Conservation (phyloP, 2,329 filamentous ascomycete species). For the Cladosporium sp. region DNA sequence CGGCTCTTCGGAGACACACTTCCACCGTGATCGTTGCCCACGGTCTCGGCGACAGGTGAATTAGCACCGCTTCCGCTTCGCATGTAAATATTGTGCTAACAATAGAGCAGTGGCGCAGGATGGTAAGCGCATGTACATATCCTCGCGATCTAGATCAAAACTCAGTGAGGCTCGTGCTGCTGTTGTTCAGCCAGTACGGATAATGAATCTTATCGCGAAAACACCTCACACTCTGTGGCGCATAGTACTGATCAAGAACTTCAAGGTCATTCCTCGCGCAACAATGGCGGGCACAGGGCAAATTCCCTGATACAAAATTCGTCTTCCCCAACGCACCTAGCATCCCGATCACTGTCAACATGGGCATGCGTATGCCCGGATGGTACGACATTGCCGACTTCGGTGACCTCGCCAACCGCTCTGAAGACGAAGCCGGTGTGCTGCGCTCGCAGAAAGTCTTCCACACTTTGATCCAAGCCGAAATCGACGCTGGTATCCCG, state of each 20-base stretch:
- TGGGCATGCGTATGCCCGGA: conserved; percentile 77
- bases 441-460: conserved; percentile 72
- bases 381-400: conserved; percentile 75
- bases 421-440: conserved; percentile 74
- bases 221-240: neutral
- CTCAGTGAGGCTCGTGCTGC: neutral
- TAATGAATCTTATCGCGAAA: neutral
- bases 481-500: conserved; percentile 79
- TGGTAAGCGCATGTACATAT: conserved; percentile 55
- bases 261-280: conserved; percentile 73
- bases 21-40: conserved; percentile 94
- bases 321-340: conserved; percentile 87
- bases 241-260: neutral
- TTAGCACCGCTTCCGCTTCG: neutral
- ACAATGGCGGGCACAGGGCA: conserved; percentile 78
- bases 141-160: neutral
- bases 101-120: conserved; percentile 58
- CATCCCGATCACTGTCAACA: conserved; percentile 75
- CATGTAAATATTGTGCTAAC: conserved; percentile 6
- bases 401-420: conserved; percentile 48
- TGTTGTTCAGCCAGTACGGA: neutral
- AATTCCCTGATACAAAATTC: conserved; percentile 89
- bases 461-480: conserved; percentile 74
- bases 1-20: conserved; percentile 80
- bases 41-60: conserved; percentile 76